A percentile compares a stretch with the other conserved stretches of the same genome.
phyloP scores from a whole-genome alignment of 2,329 filamentous ascomycete species.

The Trichophyton rubrum region DNA sequence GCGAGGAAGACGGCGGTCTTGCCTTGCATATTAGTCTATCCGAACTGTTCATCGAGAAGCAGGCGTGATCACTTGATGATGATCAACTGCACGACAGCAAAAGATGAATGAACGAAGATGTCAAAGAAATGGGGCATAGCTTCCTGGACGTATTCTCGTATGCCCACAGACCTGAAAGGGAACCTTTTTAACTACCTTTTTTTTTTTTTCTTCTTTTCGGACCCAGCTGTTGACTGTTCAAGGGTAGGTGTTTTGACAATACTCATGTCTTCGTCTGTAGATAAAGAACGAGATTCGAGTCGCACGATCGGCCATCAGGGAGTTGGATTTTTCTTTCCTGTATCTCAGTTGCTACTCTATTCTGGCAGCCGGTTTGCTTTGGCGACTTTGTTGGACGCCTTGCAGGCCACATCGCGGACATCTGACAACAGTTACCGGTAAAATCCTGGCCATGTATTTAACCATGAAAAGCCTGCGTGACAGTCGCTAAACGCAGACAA shows the following conservation, averaged over 20 bases:
- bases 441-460: neutral
- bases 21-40: neutral
- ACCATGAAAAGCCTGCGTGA: neutral
- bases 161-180: neutral
- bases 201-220: neutral
- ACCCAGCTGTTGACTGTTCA: neutral
- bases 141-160: neutral
- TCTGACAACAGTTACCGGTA: neutral
- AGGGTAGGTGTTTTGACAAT: neutral
- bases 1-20: neutral
- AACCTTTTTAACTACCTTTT: neutral
- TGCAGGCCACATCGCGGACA: neutral
- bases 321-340: neutral
- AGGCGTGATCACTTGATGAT: neutral
- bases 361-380: neutral
- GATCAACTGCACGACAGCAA: neutral
- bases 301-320: neutral
- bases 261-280: neutral
- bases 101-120: neutral
- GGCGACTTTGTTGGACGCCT: neutral
- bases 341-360: too few species aligned
- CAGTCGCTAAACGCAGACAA: neutral
- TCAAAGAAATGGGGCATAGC: neutral
- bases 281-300: neutral
- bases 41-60: too few species aligned